phyloP scores from a whole-genome alignment of 2,329 filamentous ascomycete species.

The Colletotrichum sp. region DNA sequence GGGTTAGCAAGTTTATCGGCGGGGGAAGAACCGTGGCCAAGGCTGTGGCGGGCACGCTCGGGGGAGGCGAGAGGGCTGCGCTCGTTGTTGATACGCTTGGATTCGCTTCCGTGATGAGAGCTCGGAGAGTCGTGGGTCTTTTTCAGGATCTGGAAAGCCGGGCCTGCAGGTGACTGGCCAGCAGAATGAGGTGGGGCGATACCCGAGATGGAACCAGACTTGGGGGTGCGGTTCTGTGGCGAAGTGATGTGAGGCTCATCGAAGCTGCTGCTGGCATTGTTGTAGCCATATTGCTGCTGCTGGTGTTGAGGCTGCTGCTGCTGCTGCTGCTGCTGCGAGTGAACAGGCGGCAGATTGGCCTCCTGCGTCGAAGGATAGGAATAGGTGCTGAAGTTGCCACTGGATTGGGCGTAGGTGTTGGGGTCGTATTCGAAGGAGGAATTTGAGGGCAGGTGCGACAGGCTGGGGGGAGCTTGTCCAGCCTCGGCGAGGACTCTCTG shows the following conservation, averaged over 20 bases:
- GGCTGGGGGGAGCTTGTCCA: constrained; percentile 5
- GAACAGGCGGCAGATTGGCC: constrained; percentile 22
- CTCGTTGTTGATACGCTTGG: constrained; percentile 44
- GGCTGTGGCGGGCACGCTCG: constrained; percentile 43
- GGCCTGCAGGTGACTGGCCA: constrained; percentile 35
- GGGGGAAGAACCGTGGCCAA: constrained; percentile 37
- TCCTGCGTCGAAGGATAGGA: constrained; percentile 22
- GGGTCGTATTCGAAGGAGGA: constrained; percentile 27
- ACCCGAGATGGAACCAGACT: constrained; percentile 38
- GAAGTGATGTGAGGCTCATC: constrained; percentile 48
- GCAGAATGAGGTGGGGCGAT: constrained; percentile 28
- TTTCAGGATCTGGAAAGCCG: constrained; percentile 55
- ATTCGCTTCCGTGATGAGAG: constrained; percentile 44
- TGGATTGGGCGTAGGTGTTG: constrained; percentile 24
- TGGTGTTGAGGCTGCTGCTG: constrained; percentile 26
- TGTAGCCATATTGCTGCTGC: constrained; percentile 23
- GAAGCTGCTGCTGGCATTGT: constrained; percentile 32
- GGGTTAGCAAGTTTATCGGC: constrained; percentile 21
- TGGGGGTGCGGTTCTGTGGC: constrained; percentile 47
- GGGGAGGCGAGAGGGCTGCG: constrained; percentile 50
- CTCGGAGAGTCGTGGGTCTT: constrained; percentile 46
- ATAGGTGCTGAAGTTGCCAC: constrained; percentile 24
- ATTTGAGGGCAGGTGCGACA: constrained; percentile 23
- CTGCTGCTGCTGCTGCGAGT: constrained; percentile 28
- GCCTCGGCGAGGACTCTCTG: constrained; percentile 17